Conservation (phyloP, 2,329 filamentous ascomycete genomes). For the Trichoderma semiorbis region DNA sequence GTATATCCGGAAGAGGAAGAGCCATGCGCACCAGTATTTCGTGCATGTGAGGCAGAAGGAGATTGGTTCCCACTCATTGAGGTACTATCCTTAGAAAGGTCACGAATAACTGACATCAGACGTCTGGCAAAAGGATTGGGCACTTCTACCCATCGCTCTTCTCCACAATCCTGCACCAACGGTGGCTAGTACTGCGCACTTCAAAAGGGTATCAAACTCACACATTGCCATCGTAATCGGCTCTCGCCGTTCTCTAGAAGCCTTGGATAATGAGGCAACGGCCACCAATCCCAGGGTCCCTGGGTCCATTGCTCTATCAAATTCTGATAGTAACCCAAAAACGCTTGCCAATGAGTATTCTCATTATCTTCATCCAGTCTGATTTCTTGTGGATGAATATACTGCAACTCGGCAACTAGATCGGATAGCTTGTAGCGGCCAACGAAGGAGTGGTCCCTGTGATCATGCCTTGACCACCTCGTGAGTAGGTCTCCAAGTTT, state of each 20-base stretch:
- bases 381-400: neutral
- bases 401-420: neutral
- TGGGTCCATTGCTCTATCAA: neutral
- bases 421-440: neutral
- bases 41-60: neutral
- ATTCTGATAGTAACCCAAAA: neutral
- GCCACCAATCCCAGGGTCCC: neutral
- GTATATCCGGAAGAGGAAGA: neutral
- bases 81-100: neutral
- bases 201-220: neutral
- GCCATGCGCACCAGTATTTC: neutral
- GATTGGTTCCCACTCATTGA: neutral
- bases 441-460: neutral
- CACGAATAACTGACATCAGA: accelerated
- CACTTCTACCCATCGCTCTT: neutral
- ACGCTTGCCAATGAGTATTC: neutral
- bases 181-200: neutral
- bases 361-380: neutral
- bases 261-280: neutral
- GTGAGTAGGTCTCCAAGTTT: neutral
- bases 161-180: neutral
- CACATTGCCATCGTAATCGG: neutral
- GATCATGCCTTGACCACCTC: neutral
- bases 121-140: neutral
- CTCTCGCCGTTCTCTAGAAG: neutral